Conservation (phyloP, 805 yeast species). For the Candida methanosorbosa region DNA sequence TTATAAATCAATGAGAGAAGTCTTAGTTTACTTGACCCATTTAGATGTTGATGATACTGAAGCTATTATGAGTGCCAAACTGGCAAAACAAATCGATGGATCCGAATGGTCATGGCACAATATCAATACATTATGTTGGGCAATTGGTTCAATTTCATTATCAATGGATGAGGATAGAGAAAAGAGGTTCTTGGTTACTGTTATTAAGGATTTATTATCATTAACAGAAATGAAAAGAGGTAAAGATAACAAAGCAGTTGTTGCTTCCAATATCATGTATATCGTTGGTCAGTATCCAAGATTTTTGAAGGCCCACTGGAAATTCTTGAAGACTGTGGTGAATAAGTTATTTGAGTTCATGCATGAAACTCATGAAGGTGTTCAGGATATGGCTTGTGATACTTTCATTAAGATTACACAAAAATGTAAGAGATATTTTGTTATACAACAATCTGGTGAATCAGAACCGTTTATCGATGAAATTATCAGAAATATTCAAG, state of each 20-base stretch:
- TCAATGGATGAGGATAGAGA: constrained; percentile 98
- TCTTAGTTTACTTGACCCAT: constrained; percentile 89
- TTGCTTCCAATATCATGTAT: constrained; percentile 99
- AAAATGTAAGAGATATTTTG: constrained; percentile 94
- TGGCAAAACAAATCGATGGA: constrained; percentile 90
- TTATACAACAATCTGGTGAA: constrained; percentile 78
- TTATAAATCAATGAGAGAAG: constrained; percentile 94
- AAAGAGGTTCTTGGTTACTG: constrained; percentile 85
- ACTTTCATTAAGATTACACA: constrained; percentile 93
- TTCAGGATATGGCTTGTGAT: constrained; percentile 99
- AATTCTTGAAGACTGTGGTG: constrained; percentile 90
- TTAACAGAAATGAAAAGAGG: constrained; percentile 95
- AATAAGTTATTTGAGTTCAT: constrained; percentile 93
- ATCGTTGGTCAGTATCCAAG: constrained; percentile 99
- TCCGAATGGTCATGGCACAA: constrained; percentile 99
- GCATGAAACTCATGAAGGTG: constrained; percentile 99
- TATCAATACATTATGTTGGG: constrained; percentile 97
- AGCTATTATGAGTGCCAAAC: constrained; percentile 83
- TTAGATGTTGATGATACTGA: constrained; percentile 92
- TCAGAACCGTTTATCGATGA: constrained; percentile 86
- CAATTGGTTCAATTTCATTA: constrained; percentile 97
- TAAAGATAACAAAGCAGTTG: constrained; percentile 96
- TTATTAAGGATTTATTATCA: constrained; percentile 84
- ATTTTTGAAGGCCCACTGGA: constrained; percentile 97
- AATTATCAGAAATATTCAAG: constrained; percentile 74